Evolutionary conservation across 352 stramenopile species (phyloP).

Genomic region (Phytophthora hybrid): DNA sequence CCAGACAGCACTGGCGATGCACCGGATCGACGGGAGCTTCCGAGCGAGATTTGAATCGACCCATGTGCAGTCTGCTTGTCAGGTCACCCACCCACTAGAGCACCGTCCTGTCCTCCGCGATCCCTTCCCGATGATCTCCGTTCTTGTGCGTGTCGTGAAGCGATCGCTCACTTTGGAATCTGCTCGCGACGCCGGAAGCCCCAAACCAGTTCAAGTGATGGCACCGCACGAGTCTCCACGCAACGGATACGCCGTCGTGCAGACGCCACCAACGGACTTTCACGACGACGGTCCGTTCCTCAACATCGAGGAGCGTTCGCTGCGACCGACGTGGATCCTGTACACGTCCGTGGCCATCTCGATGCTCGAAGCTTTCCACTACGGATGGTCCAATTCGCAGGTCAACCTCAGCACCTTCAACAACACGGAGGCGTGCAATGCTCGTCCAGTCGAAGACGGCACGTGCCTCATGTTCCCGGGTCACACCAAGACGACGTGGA

Average conservation of each 20-base stretch:
- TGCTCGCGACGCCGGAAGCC: slow-evolving; percentile 7
- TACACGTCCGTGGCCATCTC: slow-evolving; percentile 49
- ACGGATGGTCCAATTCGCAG: slow-evolving; percentile 65
- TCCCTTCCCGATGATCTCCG: not conserved
- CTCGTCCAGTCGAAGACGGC: slow-evolving; percentile 41
- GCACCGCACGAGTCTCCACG: slow-evolving; percentile 9
- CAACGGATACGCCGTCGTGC: slow-evolving; percentile 23
- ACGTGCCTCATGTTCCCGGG: slow-evolving; percentile 72
- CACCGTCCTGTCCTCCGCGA: slow-evolving; percentile 1
- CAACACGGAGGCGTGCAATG: slow-evolving; percentile 52
- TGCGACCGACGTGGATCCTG: slow-evolving; percentile 45
- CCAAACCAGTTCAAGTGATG: not conserved
- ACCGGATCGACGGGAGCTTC: not conserved
- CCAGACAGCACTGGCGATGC: slow-evolving; percentile 8
- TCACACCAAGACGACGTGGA: slow-evolving; percentile 60
- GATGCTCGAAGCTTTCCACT: slow-evolving; percentile 58
- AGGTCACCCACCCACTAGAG: not conserved
- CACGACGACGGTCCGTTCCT: slow-evolving; percentile 5
- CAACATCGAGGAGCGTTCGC: slow-evolving; percentile 23
- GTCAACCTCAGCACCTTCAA: slow-evolving; percentile 65
- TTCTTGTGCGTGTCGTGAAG: not conserved
- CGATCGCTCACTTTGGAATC: slow-evolving; percentile 14
- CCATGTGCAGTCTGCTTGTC: not conserved
- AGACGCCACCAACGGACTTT: slow-evolving; percentile 11
- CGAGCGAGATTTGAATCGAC: slow-evolving; percentile 1